Evolutionary conservation across 169 alveolate species (phyloP), one percentile per base, ranked within the genome.

Genomic region (Plasmodium yoelii): DNA sequence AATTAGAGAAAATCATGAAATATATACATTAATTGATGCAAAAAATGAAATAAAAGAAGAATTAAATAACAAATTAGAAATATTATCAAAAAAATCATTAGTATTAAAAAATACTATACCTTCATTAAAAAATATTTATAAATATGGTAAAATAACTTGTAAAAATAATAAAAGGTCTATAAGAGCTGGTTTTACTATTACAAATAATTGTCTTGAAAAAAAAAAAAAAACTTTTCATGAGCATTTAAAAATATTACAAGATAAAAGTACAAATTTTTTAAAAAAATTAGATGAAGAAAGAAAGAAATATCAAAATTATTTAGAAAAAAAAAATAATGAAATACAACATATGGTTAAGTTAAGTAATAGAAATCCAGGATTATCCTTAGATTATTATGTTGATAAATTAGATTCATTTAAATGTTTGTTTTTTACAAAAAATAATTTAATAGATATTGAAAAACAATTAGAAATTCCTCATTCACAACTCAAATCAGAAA

Each of bases 281-380:
- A 57, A 57, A 56, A 61, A 68, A 19, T 44, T 84, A 49, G 91
- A 84, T 72, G 59, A 84, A 46, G 87, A 84, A 63, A 69, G 91
- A 84, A 68, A 28, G 0, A 84, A 68, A n/a, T 84, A 84, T 44
- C 49, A 44, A 39, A 84, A 49, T 73, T 84, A 84, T 57, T 60
- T 84, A 57, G 91, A 57, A 39, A 84, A 26, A 55, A 84, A 84
- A 72, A 84, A 46, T 57, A 84, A 70, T 68, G 91, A 84, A 68
- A 44, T 84, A 68, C 72, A 84, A 26, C 68, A 70, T 44, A 84
- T 84, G 91, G 42, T 84, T 3, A 84, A 68, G 47, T 69, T 84
- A 49, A 84, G 91, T 84, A 51, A 72, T 53, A 24, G 77, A 22
- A 84, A 84, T 84, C 73, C 91, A 26, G 91, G 91, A 1, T 65